Evolutionary conservation across 495 filamentous ascomycete genomes (phyloP).

Genomic region (Talaromyces borbonicus): DNA sequence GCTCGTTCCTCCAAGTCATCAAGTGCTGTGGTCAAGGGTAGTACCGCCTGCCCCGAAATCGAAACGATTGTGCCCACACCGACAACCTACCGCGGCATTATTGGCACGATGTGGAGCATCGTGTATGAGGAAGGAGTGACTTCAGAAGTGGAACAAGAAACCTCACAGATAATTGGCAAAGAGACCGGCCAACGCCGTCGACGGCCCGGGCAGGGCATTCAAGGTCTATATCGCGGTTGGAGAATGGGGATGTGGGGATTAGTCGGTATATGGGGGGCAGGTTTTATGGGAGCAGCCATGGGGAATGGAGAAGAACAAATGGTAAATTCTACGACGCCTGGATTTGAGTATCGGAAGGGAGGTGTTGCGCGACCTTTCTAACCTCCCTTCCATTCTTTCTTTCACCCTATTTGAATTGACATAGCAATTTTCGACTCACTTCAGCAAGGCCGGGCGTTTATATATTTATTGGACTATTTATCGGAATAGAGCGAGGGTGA

Average conservation of each 20-base stretch:
- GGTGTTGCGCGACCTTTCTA: neutral
- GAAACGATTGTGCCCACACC: constrained; percentile 61
- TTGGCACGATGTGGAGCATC: constrained; percentile 83
- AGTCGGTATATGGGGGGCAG: constrained; percentile 75
- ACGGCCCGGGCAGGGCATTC: constrained; percentile 65
- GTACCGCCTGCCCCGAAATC: constrained; percentile 31
- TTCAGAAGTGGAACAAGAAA: constrained; percentile 19
- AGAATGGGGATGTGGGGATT: constrained; percentile 92
- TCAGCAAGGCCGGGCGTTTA: too few relatives aligned
- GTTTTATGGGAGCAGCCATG: constrained; percentile 43
- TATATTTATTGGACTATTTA: neutral
- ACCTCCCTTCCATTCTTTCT: neutral
- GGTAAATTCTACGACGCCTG: constrained; percentile 13
- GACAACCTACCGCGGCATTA: constrained; percentile 60
- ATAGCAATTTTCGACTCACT: neutral
- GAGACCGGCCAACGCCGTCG: constrained; percentile 27
- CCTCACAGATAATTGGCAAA: constrained; percentile 4
- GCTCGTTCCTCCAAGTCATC: constrained; percentile 24
- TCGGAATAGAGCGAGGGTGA: neutral
- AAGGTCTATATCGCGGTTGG: constrained; percentile 89
- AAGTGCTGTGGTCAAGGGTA: constrained; percentile 2
- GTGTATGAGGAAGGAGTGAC: constrained; percentile 69
- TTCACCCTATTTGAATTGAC: neutral
- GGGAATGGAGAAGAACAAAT: constrained; percentile 26
- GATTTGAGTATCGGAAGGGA: constrained; percentile 7